Evolutionary conservation across 1,284 basidiomycete species (phyloP).

Genomic region (Moesziomyces antarcticus): DNA sequence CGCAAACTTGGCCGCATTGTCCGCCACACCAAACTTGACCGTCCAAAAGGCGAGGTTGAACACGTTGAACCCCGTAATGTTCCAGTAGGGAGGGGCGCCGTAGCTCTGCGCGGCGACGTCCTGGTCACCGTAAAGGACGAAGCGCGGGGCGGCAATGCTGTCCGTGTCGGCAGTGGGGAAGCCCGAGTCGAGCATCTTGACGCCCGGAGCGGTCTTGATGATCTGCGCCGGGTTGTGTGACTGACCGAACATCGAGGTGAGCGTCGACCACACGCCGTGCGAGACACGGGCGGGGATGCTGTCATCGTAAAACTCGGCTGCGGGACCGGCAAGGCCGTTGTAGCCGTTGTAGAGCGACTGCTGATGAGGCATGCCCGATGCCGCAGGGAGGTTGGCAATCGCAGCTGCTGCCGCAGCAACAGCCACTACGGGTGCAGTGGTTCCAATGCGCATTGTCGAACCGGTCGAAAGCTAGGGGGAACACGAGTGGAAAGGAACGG

Average conservation of each 20-base stretch:
- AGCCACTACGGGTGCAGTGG: slow-evolving; percentile 15
- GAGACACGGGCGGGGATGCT: slow-evolving; percentile 40
- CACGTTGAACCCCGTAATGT: slow-evolving; percentile 66
- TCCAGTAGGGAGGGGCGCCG: slow-evolving; percentile 41
- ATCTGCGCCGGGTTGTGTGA: slow-evolving; percentile 21
- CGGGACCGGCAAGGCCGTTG: slow-evolving; percentile 28
- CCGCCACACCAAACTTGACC: slow-evolving; percentile 63
- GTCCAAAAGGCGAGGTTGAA: slow-evolving; percentile 72
- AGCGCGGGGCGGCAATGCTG: slow-evolving; percentile 34
- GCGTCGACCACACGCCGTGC: slow-evolving; percentile 25
- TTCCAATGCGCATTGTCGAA: slow-evolving; percentile 20
- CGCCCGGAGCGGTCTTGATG: slow-evolving; percentile 31
- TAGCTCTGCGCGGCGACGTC: slow-evolving; percentile 32
- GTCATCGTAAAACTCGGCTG: slow-evolving; percentile 45
- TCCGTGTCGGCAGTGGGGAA: slow-evolving; percentile 44
- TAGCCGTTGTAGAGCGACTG: slow-evolving; percentile 40
- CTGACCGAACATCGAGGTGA: slow-evolving; percentile 32
- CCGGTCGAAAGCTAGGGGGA: neutral
- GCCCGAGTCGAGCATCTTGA: slow-evolving; percentile 34
- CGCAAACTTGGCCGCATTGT: slow-evolving; percentile 59
- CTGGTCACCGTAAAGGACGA: slow-evolving; percentile 47
- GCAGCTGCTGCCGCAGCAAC: slow-evolving; percentile 21
- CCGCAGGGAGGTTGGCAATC: slow-evolving; percentile 19
- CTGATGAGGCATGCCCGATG: slow-evolving; percentile 32
- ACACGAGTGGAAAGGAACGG: neutral